Evolutionary conservation across 768 basidiomycete genomes (phyloP), one percentile per base, ranked within the genome.

Genomic region (Rhizopogon roseolus): DNA sequence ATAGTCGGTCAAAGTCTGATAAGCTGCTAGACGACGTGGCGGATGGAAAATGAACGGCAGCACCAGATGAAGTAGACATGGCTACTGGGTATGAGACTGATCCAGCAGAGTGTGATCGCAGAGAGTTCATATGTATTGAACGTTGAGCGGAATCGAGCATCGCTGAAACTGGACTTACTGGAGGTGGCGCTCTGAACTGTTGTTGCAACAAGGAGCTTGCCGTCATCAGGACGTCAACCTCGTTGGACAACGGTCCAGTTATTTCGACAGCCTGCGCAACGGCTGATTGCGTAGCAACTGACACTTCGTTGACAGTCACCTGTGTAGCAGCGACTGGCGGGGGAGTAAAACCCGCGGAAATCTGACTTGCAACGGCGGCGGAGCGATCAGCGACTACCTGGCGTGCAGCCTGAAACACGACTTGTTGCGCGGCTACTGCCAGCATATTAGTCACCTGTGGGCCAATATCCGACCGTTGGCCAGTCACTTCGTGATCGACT

Each of bases 241-340:
- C 90, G 51, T 83, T 88, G 36, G 87, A 86, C 40, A 79, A 68
- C 14, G 83, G 81, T 29, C 88, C 87, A 39, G 83, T 82, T 65
- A 85, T 81, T 63, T 86, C 86, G 38, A 93, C 89, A 38, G 90
- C 90, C 64, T 85, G 81, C 34, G 89, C 91, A 55, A 93, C 89
- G 17, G 89, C 90, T 14, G 85, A 80, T 63, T 90, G 85, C 25
- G 90, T 81, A 45, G 79, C 80, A 36, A 77, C 78, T 5, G 80
- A 81, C 19, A 81, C 79, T 53, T 82, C 81, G 53, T 78, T 78
- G 44, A 81, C 79, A 5, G 80, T 81, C 25, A 82, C 77, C 54
- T 76, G 75, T 5, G 66, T 62, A 25, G 72, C 55, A n/a, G 65
- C 62, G 19, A 63, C 49, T 6, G 66, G 66, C 2, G 63, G 62